Percentiles rank a stretch among this genome's conserved stretches.
Evolutionary conservation across 805 yeast genomes (phyloP).

Genomic region (Nakazawaea holstii): DNA sequence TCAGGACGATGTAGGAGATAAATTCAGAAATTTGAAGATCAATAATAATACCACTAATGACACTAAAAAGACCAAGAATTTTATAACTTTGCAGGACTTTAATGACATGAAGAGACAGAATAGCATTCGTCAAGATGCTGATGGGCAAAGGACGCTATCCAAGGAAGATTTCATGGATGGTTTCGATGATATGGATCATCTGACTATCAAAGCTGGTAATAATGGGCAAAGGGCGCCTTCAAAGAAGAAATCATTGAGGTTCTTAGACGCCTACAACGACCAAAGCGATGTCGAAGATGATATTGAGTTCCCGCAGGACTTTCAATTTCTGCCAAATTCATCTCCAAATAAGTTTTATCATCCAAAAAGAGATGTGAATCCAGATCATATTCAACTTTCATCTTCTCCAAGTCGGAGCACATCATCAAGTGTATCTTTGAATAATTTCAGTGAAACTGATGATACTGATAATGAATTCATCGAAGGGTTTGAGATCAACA

Average conservation of each 20-base stretch:
- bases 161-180: constrained; percentile 2
- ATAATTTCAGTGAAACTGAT: constrained; percentile 8
- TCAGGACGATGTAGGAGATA: not conserved
- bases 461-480: constrained; percentile 7
- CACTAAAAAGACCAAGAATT: not conserved
- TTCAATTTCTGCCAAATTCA: constrained; percentile 24
- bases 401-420: constrained; percentile 8
- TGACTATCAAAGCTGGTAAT: constrained; percentile 1
- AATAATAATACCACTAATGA: not conserved
- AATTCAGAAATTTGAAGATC: not conserved
- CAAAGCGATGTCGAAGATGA: constrained; percentile 32
- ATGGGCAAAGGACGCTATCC: not conserved
- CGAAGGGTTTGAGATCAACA: constrained; percentile 11
- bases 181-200: not conserved
- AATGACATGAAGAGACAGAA: constrained; percentile 1
- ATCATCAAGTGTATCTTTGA: constrained; percentile 2
- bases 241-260: constrained; percentile 4
- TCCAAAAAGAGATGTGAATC: not conserved
- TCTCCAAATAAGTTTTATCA: not conserved
- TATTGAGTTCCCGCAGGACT: constrained; percentile 40
- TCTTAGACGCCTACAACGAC: not conserved
- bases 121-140: not conserved
- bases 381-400: not conserved
- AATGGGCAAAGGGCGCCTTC: not conserved
- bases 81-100: constrained; percentile 1